These are phyloP conservation scores for Spergularia marina DNA, from an alignment of 148 eudicot species.

Conservation along the genomic window DNA sequence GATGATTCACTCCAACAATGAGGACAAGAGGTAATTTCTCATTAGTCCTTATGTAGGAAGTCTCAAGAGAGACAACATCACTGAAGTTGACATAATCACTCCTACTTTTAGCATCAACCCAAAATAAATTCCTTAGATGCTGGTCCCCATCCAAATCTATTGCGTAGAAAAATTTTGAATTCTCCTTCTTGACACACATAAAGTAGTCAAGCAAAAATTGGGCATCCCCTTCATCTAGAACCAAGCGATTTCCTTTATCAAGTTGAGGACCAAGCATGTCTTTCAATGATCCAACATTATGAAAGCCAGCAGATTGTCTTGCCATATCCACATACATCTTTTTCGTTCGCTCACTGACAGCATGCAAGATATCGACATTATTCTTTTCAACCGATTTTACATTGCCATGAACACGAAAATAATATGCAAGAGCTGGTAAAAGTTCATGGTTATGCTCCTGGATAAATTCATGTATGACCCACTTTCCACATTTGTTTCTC, in stretches of 20 bases:
- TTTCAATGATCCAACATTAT: constrained; percentile 28
- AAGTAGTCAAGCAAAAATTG: constrained; percentile 47
- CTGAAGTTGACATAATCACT: constrained; percentile 44
- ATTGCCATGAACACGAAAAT: constrained; percentile 44
- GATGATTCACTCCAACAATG: constrained; percentile 54
- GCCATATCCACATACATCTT: constrained; percentile 50
- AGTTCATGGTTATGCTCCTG: constrained; percentile 73
- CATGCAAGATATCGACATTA: constrained; percentile 42
- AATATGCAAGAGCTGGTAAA: constrained; percentile 49
- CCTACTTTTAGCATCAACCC: constrained; percentile 61
- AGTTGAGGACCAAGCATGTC: constrained; percentile 26
- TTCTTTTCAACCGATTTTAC: constrained; percentile 41
- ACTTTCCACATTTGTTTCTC: constrained; percentile 56
- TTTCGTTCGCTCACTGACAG: constrained; percentile 46
- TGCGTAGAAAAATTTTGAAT: constrained; percentile 46
- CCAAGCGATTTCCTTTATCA: constrained; percentile 40
- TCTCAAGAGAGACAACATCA: constrained; percentile 49
- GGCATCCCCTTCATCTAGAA: constrained; percentile 52
- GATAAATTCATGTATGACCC: constrained; percentile 55
- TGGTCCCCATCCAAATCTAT: constrained; percentile 46
- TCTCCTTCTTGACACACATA: constrained; percentile 44
- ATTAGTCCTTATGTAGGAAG: constrained; percentile 37
- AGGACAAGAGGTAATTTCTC: constrained; percentile 47
- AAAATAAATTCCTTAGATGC: constrained; percentile 45
- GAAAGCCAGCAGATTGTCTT: constrained; percentile 36